These are phyloP conservation scores for Penicillium desertorum DNA, from an alignment of 495 filamentous ascomycete species.

Conservation along the genomic window DNA sequence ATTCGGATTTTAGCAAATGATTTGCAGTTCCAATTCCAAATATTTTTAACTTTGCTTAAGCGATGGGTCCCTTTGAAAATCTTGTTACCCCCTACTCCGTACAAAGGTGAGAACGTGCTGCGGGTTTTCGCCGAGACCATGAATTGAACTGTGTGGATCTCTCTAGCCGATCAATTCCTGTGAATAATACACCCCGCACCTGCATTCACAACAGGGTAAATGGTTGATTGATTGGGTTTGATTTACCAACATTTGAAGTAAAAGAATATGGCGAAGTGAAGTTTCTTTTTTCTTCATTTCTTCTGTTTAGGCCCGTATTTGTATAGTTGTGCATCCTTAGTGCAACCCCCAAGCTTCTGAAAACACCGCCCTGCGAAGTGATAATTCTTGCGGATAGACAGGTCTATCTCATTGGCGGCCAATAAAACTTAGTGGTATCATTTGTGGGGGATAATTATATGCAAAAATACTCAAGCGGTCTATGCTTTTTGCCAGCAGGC, in stretches of 20 bases:
- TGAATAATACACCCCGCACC: constrained; percentile 7
- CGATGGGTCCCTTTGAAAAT: not conserved
- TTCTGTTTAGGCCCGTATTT: not conserved
- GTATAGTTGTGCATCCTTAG: not conserved
- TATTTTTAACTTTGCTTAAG: constrained; percentile 1
- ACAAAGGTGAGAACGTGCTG: not conserved
- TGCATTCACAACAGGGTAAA: not conserved
- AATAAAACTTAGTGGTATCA: not conserved
- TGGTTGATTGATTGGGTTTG: not conserved
- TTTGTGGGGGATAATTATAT: constrained; percentile 17
- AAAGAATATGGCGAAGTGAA: not conserved
- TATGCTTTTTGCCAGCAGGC: not conserved
- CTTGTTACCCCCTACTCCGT: not conserved
- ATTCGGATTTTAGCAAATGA: not conserved
- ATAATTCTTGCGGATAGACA: not conserved
- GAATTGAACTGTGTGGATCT: constrained; percentile 1
- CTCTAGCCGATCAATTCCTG: constrained; percentile 5
- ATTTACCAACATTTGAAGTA: not conserved
- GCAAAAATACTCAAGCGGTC: constrained; percentile 16
- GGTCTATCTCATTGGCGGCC: not conserved
- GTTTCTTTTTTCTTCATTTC: not conserved
- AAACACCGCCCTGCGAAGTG: not conserved
- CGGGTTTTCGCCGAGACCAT: not conserved
- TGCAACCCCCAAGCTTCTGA: not conserved
- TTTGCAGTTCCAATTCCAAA: constrained; percentile 12